Percentiles rank a stretch among this genome's conserved stretches.
phyloP scores from a whole-genome alignment of 805 yeast genomes.

The Ogataea zsoltii region DNA sequence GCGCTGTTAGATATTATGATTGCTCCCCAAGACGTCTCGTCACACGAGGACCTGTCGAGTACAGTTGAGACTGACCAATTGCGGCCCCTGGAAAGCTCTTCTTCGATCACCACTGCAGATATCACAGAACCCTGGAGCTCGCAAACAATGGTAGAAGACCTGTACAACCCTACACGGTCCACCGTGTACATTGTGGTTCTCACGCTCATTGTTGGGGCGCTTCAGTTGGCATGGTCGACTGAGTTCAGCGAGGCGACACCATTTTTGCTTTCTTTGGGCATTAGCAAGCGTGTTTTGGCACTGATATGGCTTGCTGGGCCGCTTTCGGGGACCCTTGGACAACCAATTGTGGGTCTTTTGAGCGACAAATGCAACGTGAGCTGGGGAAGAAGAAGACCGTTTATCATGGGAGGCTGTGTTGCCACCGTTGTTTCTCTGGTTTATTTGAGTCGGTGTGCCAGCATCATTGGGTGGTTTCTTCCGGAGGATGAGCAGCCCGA shows the following conservation, averaged over 20 bases:
- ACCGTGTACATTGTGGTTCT: slow-evolving; percentile 43
- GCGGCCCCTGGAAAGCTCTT: not conserved
- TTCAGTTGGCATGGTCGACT: slow-evolving; percentile 65
- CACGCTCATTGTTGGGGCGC: slow-evolving; percentile 53
- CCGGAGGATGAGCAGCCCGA: slow-evolving; percentile 20
- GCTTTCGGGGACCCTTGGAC: slow-evolving; percentile 60
- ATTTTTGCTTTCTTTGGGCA: slow-evolving; percentile 58
- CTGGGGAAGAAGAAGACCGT: slow-evolving; percentile 57
- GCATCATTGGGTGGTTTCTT: slow-evolving; percentile 38
- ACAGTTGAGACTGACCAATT: not conserved
- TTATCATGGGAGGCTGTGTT: slow-evolving; percentile 54
- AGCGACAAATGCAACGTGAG: slow-evolving; percentile 50
- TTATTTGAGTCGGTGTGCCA: slow-evolving; percentile 46
- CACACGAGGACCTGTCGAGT: not conserved
- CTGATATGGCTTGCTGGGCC: slow-evolving; percentile 72
- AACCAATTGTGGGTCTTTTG: slow-evolving; percentile 60
- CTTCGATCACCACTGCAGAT: not conserved
- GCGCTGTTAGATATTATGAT: too few species aligned
- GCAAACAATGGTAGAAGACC: slow-evolving; percentile 20
- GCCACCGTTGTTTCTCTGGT: slow-evolving; percentile 48
- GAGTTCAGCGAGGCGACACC: slow-evolving; percentile 68
- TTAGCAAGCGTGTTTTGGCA: slow-evolving; percentile 55
- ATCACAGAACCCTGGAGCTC: slow-evolving; percentile 8
- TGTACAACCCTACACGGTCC: slow-evolving; percentile 46
- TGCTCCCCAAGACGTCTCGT: too few species aligned